Evolutionary conservation across 2,329 filamentous ascomycete genomes (phyloP), one percentile per base, ranked within the genome.

Genomic region (Trichoderma breve): DNA sequence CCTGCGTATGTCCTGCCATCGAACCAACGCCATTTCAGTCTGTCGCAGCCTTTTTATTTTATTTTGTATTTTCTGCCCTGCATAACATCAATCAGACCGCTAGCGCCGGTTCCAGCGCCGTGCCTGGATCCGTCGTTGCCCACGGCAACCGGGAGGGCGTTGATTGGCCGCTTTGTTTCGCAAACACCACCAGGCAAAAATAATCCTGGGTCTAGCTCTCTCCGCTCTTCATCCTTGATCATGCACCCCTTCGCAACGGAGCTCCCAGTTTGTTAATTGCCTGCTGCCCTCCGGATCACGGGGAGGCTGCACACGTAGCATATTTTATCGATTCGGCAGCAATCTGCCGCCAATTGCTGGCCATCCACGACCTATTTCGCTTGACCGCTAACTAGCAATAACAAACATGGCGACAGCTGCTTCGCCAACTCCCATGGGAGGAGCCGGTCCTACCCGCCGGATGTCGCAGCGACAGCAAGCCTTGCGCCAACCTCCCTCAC

Each of bases 401-500:
- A 67, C 72, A 28, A 71, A 70, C 70, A 66, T 57, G 57, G 88
- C 88, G 86, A 83, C 87, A 72, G 83, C 85, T 69, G 83, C 82
- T 74, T 89, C 87, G 75, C 87, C 87, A 70, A 89, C 88, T 6
- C 87, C 89, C 43, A 82, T 86, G 77, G 85, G 83, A 75, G 82
- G 83, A 75, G 82, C 83, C 85, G 76, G 84, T 83, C 76, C 83
- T 81, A 68, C 83, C 79, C 72, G 88, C 77, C 85, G 88, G 76
- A 85, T 86, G 9, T 89, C 88, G 5, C 83, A 88, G 73, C 83
- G 88, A 74, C 88, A 89, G 74, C 88, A 89, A 7, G 85, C 86
- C 51, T 79, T 88, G 62, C 84, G 86, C 75, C 85, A 86, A 58
- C 82, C 84, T 6, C 79, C 84, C 1, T 85, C 87, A 26, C 82